Conservation (phyloP, 306 rosid genomes). For the Senna siamea region DNA sequence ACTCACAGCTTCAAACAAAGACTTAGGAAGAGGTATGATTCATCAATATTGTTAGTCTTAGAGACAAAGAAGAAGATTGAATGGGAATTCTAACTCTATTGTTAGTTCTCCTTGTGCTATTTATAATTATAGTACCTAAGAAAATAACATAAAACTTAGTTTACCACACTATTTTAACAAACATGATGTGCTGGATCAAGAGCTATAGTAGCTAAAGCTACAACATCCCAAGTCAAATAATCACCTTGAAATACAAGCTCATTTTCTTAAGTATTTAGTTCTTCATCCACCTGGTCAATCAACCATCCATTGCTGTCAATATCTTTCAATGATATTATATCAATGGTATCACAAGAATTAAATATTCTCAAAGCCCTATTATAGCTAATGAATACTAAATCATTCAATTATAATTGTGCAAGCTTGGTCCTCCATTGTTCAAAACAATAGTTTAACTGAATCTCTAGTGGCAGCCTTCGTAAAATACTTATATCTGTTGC, state of each 20-base stretch:
- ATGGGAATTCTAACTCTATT: too few species aligned
- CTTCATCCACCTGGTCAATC: not conserved
- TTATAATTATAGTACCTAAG: too few species aligned
- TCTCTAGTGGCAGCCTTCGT: not conserved
- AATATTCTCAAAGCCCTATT: too few species aligned
- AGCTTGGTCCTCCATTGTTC: not conserved
- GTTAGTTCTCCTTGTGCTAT: too few species aligned
- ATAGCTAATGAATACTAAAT: not conserved
- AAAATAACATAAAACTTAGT: too few species aligned
- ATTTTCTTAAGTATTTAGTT: too few species aligned
- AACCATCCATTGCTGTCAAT: not conserved
- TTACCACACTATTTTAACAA: too few species aligned
- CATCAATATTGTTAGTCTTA: too few species aligned
- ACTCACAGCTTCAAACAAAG: too few species aligned
- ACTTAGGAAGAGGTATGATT: too few species aligned
- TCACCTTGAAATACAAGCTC: not conserved
- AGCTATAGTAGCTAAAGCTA: not conserved
- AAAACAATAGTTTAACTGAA: not conserved
- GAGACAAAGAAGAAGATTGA: too few species aligned
- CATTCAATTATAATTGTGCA: not conserved
- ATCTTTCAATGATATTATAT: not conserved
- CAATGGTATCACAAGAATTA: not conserved
- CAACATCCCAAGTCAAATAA: too few species aligned
- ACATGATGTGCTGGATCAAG: not conserved
- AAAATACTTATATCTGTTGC: not conserved